Evolutionary conservation across 2,329 filamentous ascomycete genomes (phyloP).

Genomic region (Trichoderma hamatum): DNA sequence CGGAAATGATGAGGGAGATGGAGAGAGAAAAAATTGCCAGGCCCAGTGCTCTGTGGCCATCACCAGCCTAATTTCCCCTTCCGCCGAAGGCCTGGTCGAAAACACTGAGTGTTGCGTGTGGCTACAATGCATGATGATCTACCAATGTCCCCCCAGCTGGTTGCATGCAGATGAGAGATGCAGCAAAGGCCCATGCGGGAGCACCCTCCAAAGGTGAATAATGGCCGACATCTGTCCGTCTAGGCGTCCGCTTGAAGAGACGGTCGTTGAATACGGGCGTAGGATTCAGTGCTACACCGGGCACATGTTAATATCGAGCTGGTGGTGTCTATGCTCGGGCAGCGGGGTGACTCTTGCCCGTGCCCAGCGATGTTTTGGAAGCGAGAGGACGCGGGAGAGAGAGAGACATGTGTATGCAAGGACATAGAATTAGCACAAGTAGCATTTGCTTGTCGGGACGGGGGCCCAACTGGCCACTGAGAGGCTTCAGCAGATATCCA

Average conservation of each 20-base stretch:
- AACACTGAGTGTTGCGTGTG: not conserved
- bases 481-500: not conserved
- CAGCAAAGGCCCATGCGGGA: constrained; percentile 15
- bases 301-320: constrained; percentile 3
- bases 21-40: not conserved
- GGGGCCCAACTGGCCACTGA: not conserved
- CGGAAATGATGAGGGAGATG: constrained; percentile 13
- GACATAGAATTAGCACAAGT: not conserved
- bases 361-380: not conserved
- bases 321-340: constrained; percentile 23
- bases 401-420: not conserved
- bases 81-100: constrained; percentile 15
- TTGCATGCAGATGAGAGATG: constrained; percentile 24
- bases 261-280: constrained; percentile 4
- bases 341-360: constrained; percentile 16
- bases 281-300: constrained; percentile 25
- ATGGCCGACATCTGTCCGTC: constrained; percentile 23
- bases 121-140: constrained; percentile 11
- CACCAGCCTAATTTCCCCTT: not conserved
- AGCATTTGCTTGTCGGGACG: not conserved
- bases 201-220: constrained; percentile 9
- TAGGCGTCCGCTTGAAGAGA: constrained; percentile 4
- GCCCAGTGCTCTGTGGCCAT: not conserved
- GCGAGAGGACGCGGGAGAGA: constrained; percentile 7
- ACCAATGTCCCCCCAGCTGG: constrained; percentile 15